Conservation (phyloP, 2,329 filamentous ascomycete genomes). For the Fusarium sp. region DNA sequence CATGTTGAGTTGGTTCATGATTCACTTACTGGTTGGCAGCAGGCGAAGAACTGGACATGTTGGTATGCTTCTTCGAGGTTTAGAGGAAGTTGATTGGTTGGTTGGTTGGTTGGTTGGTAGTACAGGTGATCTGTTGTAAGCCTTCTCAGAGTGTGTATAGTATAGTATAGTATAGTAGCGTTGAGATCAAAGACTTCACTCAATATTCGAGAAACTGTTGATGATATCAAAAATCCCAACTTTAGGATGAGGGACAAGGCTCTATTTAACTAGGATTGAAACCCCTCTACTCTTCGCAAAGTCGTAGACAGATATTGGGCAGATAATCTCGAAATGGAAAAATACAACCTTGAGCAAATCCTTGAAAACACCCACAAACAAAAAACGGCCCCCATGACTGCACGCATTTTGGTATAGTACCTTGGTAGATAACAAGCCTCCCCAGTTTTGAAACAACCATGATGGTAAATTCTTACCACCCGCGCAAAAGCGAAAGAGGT, state of each 20-base stretch:
- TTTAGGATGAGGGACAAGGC: background rate
- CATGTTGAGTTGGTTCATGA: background rate
- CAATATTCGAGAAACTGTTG: conserved; percentile 3
- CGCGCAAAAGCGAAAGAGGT: conserved; percentile 11
- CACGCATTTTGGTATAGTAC: conserved; percentile 6
- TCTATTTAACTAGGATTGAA: conserved; percentile 3
- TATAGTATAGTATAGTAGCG: background rate
- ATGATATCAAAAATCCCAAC: background rate
- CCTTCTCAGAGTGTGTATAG: background rate
- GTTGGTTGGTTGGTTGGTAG: conserved; percentile 7
- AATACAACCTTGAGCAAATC: conserved; percentile 18
- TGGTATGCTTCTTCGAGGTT: conserved; percentile 4
- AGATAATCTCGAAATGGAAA: conserved; percentile 30
- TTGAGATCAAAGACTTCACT: background rate
- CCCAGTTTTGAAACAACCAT: conserved; percentile 1
- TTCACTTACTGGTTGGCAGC: conserved; percentile 24
- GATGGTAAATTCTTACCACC: background rate
- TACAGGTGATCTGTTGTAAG: conserved; percentile 1
- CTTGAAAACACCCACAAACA: conserved; percentile 1
- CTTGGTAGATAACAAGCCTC: background rate
- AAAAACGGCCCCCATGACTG: conserved; percentile 30
- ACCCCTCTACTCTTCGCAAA: background rate
- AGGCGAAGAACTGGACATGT: conserved; percentile 31
- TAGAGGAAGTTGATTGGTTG: background rate
- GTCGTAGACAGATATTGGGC: conserved; percentile 20